Conservation (phyloP, 495 filamentous ascomycete genomes). For the Talaromyces nanjingensis region DNA sequence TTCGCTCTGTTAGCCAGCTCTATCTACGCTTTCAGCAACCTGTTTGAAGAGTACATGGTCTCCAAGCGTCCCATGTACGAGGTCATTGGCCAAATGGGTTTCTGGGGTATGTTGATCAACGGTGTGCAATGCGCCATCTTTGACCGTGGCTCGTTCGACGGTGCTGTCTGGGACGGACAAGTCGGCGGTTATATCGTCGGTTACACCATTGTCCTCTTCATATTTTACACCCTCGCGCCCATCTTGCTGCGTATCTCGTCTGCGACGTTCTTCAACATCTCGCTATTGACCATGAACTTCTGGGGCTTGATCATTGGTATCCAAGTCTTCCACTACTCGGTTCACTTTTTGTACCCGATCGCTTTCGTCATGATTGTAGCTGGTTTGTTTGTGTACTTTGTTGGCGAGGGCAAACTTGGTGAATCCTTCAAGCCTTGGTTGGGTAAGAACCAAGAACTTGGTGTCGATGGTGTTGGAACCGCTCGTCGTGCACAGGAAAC, state of each 20-base stretch:
- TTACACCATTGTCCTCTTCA: slow-evolving; percentile 71
- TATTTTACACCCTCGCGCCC: slow-evolving; percentile 87
- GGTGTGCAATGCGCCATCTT: slow-evolving; percentile 88
- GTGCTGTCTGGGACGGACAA: slow-evolving; percentile 52
- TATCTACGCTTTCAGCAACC: slow-evolving; percentile 87
- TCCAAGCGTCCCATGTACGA: slow-evolving; percentile 83
- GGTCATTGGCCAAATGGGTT: slow-evolving; percentile 82
- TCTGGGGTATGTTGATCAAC: slow-evolving; percentile 89
- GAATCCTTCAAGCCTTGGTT: slow-evolving; percentile 95
- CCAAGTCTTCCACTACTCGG: slow-evolving; percentile 68
- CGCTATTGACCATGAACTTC: slow-evolving; percentile 91
- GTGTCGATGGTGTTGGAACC: slow-evolving; percentile 77
- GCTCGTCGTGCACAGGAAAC: slow-evolving; percentile 45
- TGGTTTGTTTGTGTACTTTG: slow-evolving; percentile 76
- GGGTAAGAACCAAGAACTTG: slow-evolving; percentile 73
- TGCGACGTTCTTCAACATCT: slow-evolving; percentile 96
- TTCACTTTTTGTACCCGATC: slow-evolving; percentile 91
- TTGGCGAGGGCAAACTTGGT: slow-evolving; percentile 64
- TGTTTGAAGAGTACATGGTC: slow-evolving; percentile 91
- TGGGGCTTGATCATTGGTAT: slow-evolving; percentile 93
- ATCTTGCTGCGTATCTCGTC: slow-evolving; percentile 79
- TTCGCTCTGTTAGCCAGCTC: slow-evolving; percentile 85
- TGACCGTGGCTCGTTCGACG: slow-evolving; percentile 64
- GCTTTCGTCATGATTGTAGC: slow-evolving; percentile 88
- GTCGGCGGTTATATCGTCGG: slow-evolving; percentile 79